Base-by-base conservation (phyloP, 768 basidiomycete genomes). In the Lentinus tigrinus region DNA sequence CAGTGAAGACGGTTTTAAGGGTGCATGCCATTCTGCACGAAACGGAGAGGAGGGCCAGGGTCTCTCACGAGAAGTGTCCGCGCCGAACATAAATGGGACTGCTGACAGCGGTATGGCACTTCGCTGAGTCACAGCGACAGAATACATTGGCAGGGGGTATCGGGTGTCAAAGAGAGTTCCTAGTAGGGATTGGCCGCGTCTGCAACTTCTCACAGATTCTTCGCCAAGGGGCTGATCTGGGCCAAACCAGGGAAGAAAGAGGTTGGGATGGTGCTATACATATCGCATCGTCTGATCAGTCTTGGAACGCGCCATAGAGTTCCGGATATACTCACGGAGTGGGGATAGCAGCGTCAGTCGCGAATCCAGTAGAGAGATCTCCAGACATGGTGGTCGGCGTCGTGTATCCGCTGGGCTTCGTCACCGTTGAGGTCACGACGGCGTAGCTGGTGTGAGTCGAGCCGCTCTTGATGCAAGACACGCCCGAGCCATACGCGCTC, bases 401-500 rank as follows among this genome's bases (percentile, higher is more conserved):
- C 17, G 69, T 61, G 63, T 66, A 71, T 9, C 66, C 70, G 4
- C 66, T 55, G 16, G 70, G 70, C 55, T 63, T 36, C 3, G 67
- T 62, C 36, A 61, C 62, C 11, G 65, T 65, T 38, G 52, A 46
- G 16, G 68, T 67, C n/a, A 60, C 57, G 37, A 62, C 54, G 24
- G 66, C 63, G 55, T 70, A 70, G 49, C 61, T 55, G 24, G 57
- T 65, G 52, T 63, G 54, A 38, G 61, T 48, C 24, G 59, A 60
- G 34, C 67, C 65, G 31, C 64, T 61, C 52, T 62, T 57, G 54
- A 70, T 56, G 54, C 70, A 70, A 9, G 60, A 47, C 36, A 61
- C 36, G 28, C 70, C 70, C 11, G 58, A 43, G 5, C 70, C 70
- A 55, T 65, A 72, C 17, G 70, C 70, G 51, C 63, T 66, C 51